Base-by-base conservation (phyloP, 139 green algal genomes). In the Tetradesmus obliquus region DNA sequence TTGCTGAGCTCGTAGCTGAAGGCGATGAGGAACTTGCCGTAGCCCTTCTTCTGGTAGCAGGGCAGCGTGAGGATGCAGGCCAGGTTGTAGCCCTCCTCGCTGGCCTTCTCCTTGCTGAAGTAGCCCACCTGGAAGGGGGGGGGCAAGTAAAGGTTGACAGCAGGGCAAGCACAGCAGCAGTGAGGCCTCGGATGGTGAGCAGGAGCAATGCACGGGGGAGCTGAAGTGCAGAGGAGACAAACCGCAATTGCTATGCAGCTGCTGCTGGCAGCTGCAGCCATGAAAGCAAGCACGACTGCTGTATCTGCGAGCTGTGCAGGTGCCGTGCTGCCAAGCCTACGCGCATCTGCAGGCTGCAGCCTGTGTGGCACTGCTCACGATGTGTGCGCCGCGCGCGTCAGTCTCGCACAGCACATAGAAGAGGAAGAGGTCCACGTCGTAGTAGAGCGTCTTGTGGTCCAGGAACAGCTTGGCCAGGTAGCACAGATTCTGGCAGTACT, bases 391-490 rank as follows among this genome's bases (percentile, higher is more conserved):
- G 3, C 97, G 92, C 87, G 99, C 97, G 91, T 99, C 98, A 24
- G 96, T 96, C 95, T 99, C 98, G 93, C 98, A 99, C 85, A 99
- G 94, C 58, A 99, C 95, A 94, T 99, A 99, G 94, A 99, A 99
- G 13, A 99, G 96, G 94, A 99, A 99, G 24, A 99, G 96, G 96
- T 99, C 98, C 19, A 99, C 98, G 88, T 99, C 98, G 93, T 99
- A 99, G 96, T 99, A 99, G 19, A 99, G 95, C 74, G 98, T 99
- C 95, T 99, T 99, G 96, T 99, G 98, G 95, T 99, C 98, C 93
- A 99, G 94, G 93, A 99, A 99, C 81, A 99, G 96, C 95, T 99
- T 99, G 79, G 98, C 97, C 93, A 99, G 95, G 94, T 98, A 99
- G 95, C 98, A 99, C 94, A 99, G 94, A 93, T 99, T 99, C 94